Base-by-base conservation (phyloP, 768 basidiomycete species). In the Bullera alba region DNA sequence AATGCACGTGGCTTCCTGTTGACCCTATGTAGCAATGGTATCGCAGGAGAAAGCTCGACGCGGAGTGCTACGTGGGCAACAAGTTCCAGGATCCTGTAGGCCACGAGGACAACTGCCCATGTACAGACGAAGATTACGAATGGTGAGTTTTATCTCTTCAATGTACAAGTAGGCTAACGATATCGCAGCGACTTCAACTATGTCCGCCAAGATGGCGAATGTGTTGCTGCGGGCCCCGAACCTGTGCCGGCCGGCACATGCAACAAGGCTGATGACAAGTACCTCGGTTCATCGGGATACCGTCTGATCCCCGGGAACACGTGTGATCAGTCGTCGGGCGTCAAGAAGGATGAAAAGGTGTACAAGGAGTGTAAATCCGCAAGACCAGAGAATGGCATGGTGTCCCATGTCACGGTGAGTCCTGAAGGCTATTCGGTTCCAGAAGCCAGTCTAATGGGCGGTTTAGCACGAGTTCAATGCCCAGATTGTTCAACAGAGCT, bases 301-400 rank as follows among this genome's bases (percentile, higher is more conserved):
- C 79, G 91, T 27, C 81, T 84, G 65, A 88, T 99, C 51, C 91
- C 95, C 2, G 93, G 93, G 0, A 86, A 99, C 63, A 85, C 83
- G 0, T 99, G 95, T 66, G 77, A 77, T 30, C 77, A 77, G n/a
- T 58, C 67, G 3, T 56, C 58, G 12, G 89, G 86, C 2, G 46
- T 76, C 17, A 75, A 78, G 63, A 86, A 86, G 74, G 93, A 95
- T 60, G 76, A 79, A 12, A 76, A 72, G 27, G 74, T 85, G 0
- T 63, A 77, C 58, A 96, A 93, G 76, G 73, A 80, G 23, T 99
- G 95, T 69, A 82, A 83, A 0, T 74, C 83, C 67, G 89, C 91
- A 23, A 79, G 85, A 77, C 88, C 90, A 0, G 75, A 73, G 8
- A 84, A 87, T 67, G 95, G 95, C 2, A 75, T 82, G 34, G 76